Percentiles rank a stretch among this genome's conserved stretches.
Evolutionary conservation across 495 filamentous ascomycete genomes (phyloP).

Genomic region (Haplographium delicatum): DNA sequence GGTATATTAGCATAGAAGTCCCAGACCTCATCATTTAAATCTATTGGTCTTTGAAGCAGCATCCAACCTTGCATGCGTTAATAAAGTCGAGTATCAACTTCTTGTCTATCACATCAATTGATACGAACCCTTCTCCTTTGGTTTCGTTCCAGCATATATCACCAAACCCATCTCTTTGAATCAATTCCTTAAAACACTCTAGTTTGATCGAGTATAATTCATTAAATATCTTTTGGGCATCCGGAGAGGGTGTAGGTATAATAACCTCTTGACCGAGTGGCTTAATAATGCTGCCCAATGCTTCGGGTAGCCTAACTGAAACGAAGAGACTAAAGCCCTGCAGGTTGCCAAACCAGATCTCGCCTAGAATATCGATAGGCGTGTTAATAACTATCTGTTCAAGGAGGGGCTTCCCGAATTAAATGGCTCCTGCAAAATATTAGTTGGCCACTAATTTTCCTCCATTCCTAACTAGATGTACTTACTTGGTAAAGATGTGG

Average conservation of each 20-base stretch:
- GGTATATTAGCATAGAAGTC: constrained; percentile 1
- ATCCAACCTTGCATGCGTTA: background rate
- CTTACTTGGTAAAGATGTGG: constrained; percentile 9
- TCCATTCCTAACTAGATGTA: constrained; percentile 2
- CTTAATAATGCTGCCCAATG: constrained; percentile 1
- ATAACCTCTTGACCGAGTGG: constrained; percentile 3
- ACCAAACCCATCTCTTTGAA: constrained; percentile 16
- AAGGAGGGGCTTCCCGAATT: constrained; percentile 5
- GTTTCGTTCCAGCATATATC: constrained; percentile 11
- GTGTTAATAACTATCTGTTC: constrained; percentile 3
- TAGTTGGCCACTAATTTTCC: background rate
- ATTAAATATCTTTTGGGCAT: background rate
- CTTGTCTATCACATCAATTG: constrained; percentile 11
- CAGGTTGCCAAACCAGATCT: background rate
- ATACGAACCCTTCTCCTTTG: constrained; percentile 6
- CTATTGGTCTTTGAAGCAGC: background rate
- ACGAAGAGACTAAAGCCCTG: background rate
- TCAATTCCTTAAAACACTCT: constrained; percentile 10
- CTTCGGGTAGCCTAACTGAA: background rate
- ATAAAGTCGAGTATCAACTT: constrained; percentile 12
- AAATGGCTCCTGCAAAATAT: constrained; percentile 1
- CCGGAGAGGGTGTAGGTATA: background rate
- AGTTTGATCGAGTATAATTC: background rate
- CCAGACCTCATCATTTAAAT: background rate
- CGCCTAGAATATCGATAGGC: constrained; percentile 5